phyloP scores from a whole-genome alignment of 345 rosid genomes.

The Kandelia obovata region DNA sequence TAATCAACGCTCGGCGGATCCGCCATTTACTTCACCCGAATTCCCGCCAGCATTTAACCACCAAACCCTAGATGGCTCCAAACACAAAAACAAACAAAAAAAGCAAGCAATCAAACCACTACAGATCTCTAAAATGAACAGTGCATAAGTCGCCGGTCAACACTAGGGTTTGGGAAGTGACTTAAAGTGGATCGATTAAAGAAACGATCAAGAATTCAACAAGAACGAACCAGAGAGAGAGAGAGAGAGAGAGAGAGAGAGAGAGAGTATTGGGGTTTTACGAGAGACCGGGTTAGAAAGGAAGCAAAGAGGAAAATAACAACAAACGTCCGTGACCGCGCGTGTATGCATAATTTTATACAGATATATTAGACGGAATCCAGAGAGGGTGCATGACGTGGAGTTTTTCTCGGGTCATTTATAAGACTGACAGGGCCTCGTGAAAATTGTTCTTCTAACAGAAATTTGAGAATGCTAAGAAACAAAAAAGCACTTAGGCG shows the following conservation, averaged over 20 bases:
- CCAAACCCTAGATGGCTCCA: conserved; percentile 14
- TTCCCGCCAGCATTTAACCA: conserved; percentile 20
- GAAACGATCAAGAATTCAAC: neutral
- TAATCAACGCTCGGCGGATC: conserved; percentile 16
- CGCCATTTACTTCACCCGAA: conserved; percentile 22
- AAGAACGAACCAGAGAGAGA: neutral
- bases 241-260: neutral
- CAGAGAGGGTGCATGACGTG: too few relatives aligned
- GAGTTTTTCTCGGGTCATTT: too few relatives aligned
- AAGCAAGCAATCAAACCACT: neutral
- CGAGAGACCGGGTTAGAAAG: neutral
- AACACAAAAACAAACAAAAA: neutral
- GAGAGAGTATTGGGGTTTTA: conserved; percentile 18
- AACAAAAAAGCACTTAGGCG: too few relatives aligned
- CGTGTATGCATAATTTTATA: too few relatives aligned
- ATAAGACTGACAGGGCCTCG: too few relatives aligned
- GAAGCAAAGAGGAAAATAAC: neutral
- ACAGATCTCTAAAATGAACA: neutral
- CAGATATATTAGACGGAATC: too few relatives aligned
- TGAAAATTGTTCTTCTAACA: too few relatives aligned
- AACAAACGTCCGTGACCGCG: neutral
- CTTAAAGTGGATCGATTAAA: neutral
- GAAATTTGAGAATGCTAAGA: too few relatives aligned
- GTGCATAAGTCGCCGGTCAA: neutral
- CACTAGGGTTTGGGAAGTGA: neutral